Base-by-base conservation (phyloP, 352 stramenopile species). In the Ophiocytium majus region DNA sequence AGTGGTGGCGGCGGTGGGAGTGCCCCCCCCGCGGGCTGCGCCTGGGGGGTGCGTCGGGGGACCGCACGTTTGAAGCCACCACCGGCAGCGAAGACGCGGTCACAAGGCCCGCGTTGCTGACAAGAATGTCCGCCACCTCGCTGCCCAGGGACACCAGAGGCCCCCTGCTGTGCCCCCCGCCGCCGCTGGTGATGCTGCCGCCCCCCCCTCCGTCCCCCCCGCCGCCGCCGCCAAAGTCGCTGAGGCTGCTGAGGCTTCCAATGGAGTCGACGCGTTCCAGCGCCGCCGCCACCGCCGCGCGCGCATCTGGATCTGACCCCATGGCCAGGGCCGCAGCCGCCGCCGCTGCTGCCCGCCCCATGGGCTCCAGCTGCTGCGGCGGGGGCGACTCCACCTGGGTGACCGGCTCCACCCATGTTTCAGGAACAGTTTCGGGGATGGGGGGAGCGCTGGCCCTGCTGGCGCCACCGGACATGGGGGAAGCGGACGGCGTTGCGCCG, bases 401-500 rank as follows among this genome's bases (percentile, higher is more conserved):
- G 5, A 78, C 66, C 32, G 66, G 66, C 35, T 78, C 66, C 32
- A 78, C 66, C 5, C 5, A 78, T 14, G 66, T 78, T 14, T 78
- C 66, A 5, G 66, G 66, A 43, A 43, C 35, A 10, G 66, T 78
- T 14, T 78, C 66, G 5, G 43, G 43, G 14, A 5, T 5, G 5
- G 43, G 5, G 5, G 43, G 5, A 14, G 43, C 43, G 43, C 5
- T 14, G 43, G 43, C 14, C 14, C 14, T 14, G 43, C 43, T 57
- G 43, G 5, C 43, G 5, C 5, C 14, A 57, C 5, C 43, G 5
- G 43, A 57, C 43, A 57, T 5, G 5, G 43, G 43, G 5, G 43
- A 57, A 14, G 5, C 43, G 43, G 43, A 5, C 43, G 43, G 43
- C 14, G 43, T 14, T 57, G 43, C 43, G 43, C 43, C 43, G 43